Evolutionary conservation across 768 basidiomycete genomes (phyloP).

Genomic region (Austroboletus festivus): DNA sequence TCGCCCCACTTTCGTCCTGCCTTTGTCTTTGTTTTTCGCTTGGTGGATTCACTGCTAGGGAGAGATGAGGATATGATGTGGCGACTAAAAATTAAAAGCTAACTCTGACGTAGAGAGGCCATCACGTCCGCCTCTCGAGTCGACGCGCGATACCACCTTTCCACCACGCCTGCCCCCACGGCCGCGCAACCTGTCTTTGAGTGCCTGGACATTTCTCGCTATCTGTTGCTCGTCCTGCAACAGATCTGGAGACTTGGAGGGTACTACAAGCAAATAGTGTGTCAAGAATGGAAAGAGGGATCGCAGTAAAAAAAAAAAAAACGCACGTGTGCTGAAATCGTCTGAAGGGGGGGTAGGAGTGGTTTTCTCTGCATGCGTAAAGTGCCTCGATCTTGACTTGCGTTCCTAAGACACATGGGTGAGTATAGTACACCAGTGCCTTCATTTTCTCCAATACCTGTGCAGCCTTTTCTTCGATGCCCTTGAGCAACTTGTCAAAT

Average conservation of each 20-base stretch:
- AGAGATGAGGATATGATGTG: background rate
- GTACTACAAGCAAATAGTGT: slow-evolving; percentile 32
- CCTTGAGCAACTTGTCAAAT: slow-evolving; percentile 73
- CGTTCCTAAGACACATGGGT: slow-evolving; percentile 52
- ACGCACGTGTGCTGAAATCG: slow-evolving; percentile 57
- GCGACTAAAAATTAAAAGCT: slow-evolving; percentile 27
- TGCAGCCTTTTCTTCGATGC: slow-evolving; percentile 73
- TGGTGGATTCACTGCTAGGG: slow-evolving; percentile 57
- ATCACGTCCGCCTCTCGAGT: slow-evolving; percentile 56
- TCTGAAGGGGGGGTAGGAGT: slow-evolving; percentile 49
- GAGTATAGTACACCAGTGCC: background rate
- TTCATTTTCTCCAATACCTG: slow-evolving; percentile 41
- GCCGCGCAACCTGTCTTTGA: slow-evolving; percentile 82
- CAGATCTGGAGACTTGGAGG: slow-evolving; percentile 46
- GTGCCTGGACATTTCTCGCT: slow-evolving; percentile 84
- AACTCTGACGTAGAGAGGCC: slow-evolving; percentile 71
- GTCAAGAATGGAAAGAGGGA: background rate
- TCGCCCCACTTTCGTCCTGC: slow-evolving; percentile 91
- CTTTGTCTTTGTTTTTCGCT: slow-evolving; percentile 65
- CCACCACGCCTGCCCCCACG: slow-evolving; percentile 61
- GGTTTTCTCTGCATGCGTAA: slow-evolving; percentile 35
- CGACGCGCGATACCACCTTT: slow-evolving; percentile 44
- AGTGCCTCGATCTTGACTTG: slow-evolving; percentile 55
- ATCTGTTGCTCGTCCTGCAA: slow-evolving; percentile 86
- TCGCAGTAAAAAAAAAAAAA: background rate